These are phyloP conservation scores for Chenopodium berlandieri DNA, from an alignment of 148 eudicot species.

Conservation along the genomic window DNA sequence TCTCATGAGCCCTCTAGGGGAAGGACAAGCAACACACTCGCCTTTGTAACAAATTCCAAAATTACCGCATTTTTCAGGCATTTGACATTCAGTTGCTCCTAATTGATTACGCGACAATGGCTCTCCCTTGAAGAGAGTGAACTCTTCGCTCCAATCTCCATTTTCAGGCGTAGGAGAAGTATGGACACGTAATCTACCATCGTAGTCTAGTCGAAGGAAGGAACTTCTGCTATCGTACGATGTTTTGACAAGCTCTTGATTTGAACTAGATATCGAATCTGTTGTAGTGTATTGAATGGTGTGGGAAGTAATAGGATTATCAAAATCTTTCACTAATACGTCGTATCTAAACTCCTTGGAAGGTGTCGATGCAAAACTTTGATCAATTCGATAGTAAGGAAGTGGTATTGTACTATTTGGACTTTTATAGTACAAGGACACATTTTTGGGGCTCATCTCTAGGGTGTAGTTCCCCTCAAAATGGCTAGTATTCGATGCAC, in stretches of 20 bases:
- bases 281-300: not conserved
- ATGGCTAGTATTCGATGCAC: not conserved
- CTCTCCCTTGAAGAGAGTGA: conserved; percentile 27
- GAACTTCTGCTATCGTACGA: no score
- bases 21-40: conserved; percentile 54
- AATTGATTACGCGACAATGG: not conserved
- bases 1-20: conserved; percentile 37
- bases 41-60: conserved; percentile 48
- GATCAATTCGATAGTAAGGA: conserved; percentile 2
- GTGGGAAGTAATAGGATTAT: not conserved
- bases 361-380: not conserved
- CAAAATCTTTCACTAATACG: not conserved
- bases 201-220: no score
- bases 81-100: conserved; percentile 35
- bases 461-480: conserved; percentile 21
- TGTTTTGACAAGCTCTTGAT: not conserved
- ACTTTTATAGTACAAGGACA: conserved; percentile 23
- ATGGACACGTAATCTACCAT: not conserved
- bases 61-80: conserved; percentile 44
- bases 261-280: not conserved
- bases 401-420: not conserved
- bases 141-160: conserved; percentile 31
- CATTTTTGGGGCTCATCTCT: not conserved
- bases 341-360: not conserved
- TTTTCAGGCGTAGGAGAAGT: not conserved